Evolutionary conservation across 306 rosid species (phyloP).

Genomic region (Potentilla sterilis): DNA sequence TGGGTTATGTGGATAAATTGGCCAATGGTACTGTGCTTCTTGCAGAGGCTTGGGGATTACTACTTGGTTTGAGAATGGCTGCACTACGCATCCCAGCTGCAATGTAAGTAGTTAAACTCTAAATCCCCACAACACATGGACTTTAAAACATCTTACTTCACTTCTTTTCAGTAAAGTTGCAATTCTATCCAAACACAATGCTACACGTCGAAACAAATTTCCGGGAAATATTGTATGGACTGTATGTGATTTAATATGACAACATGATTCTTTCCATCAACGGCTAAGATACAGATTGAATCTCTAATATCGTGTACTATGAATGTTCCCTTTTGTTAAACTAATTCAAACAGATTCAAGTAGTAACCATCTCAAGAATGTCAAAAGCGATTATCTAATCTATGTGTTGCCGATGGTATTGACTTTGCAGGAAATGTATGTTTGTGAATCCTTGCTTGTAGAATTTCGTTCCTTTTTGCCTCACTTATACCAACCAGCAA

Average conservation of each 20-base stretch:
- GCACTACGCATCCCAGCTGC: too few species aligned
- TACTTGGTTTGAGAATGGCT: too few species aligned
- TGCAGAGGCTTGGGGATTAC: too few species aligned
- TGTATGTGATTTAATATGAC: not conserved
- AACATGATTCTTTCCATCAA: not conserved
- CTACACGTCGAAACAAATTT: not conserved
- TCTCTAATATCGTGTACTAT: not conserved
- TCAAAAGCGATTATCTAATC: slow-evolving; percentile 11
- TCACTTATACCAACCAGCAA: slow-evolving; percentile 98
- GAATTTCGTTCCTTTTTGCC: slow-evolving; percentile 13
- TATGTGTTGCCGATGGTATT: not conserved
- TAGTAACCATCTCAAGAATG: slow-evolving; percentile 3
- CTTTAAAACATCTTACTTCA: too few species aligned
- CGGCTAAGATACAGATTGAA: not conserved
- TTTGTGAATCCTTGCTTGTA: not conserved
- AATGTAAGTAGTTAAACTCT: not conserved
- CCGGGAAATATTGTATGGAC: not conserved
- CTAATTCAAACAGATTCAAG: not conserved
- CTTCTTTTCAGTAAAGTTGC: not conserved
- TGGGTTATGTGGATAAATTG: too few species aligned
- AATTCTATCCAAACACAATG: not conserved
- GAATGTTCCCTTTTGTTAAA: not conserved
- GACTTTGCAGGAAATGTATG: not conserved
- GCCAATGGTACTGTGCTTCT: too few species aligned
- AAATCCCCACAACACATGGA: too few species aligned